Conservation (phyloP, 2,329 filamentous ascomycete species). For the Colletotrichum siamense region DNA sequence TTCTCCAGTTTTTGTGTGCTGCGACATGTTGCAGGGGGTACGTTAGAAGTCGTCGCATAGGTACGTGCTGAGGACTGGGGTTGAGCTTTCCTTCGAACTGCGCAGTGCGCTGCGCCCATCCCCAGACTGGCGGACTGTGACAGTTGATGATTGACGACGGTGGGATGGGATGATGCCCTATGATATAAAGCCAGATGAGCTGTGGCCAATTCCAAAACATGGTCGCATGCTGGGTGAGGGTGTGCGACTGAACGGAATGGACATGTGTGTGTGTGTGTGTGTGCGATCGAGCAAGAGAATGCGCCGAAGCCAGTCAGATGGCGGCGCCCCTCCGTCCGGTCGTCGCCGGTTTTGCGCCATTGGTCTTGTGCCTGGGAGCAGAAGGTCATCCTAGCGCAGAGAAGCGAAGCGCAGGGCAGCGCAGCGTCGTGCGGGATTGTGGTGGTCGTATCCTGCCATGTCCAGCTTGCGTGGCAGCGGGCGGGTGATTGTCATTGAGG, state of each 20-base stretch:
- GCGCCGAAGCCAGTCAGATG: slow-evolving; percentile 17
- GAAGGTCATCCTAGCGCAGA: not conserved
- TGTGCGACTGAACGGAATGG: not conserved
- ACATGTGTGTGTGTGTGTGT: not conserved
- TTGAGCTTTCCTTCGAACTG: slow-evolving; percentile 6
- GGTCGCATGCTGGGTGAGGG: not conserved
- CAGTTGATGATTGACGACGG: not conserved
- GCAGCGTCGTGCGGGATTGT: slow-evolving; percentile 22
- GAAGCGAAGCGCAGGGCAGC: not conserved
- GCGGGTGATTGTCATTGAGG: slow-evolving; percentile 23
- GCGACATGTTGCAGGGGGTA: slow-evolving; percentile 17
- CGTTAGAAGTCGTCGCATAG: slow-evolving; percentile 9
- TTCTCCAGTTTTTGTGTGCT: slow-evolving; percentile 15
- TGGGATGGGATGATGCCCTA: not conserved
- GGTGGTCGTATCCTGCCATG: not conserved
- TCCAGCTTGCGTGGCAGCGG: slow-evolving; percentile 33
- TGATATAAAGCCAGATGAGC: not conserved
- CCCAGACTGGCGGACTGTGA: not conserved
- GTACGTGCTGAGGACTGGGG: not conserved
- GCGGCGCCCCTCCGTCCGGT: not conserved
- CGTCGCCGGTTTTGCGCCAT: not conserved
- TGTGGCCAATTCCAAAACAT: not conserved
- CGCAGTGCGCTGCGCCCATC: not conserved
- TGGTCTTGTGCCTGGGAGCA: not conserved
- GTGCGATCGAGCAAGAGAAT: not conserved